These are phyloP conservation scores for Colletotrichum magnum DNA, from an alignment of 2,329 filamentous ascomycete genomes.

Conservation along the genomic window DNA sequence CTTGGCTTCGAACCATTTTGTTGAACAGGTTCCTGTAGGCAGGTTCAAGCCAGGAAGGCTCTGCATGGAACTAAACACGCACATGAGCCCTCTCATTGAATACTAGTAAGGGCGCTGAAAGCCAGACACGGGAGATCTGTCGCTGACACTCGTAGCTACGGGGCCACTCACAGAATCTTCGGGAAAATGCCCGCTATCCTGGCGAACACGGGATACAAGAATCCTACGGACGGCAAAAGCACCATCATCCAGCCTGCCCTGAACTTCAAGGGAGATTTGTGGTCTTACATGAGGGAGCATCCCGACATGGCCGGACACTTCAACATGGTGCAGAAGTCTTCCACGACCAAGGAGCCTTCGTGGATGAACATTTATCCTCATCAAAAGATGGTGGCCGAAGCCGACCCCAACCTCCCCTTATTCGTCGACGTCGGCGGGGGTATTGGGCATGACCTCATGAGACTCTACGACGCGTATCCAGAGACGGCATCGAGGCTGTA, in stretches of 20 bases:
- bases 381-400: background rate
- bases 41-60: conserved; percentile 15
- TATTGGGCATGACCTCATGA: conserved; percentile 21
- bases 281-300: conserved; percentile 18
- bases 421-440: conserved; percentile 29
- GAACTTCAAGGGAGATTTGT: background rate
- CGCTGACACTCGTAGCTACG: background rate
- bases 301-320: conserved; percentile 3
- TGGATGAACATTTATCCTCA: conserved; percentile 28
- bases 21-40: background rate
- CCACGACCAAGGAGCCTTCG: conserved; percentile 5
- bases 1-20: conserved; percentile 8
- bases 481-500: conserved; percentile 18
- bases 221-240: conserved; percentile 9
- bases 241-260: background rate
- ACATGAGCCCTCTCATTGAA: conserved; percentile 4
- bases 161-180: background rate
- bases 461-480: conserved; percentile 8
- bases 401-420: conserved; percentile 10
- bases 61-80: conserved; percentile 10
- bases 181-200: conserved; percentile 4
- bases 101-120: conserved; percentile 1
- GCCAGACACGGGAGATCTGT: rapidly evolving
- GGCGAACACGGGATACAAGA: conserved; percentile 12
- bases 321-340: conserved; percentile 21